Percentiles rank a stretch among this genome's conserved stretches.
phyloP scores from a whole-genome alignment of 1,139 yeast species.

The Lodderomyces oxycetoniae region DNA sequence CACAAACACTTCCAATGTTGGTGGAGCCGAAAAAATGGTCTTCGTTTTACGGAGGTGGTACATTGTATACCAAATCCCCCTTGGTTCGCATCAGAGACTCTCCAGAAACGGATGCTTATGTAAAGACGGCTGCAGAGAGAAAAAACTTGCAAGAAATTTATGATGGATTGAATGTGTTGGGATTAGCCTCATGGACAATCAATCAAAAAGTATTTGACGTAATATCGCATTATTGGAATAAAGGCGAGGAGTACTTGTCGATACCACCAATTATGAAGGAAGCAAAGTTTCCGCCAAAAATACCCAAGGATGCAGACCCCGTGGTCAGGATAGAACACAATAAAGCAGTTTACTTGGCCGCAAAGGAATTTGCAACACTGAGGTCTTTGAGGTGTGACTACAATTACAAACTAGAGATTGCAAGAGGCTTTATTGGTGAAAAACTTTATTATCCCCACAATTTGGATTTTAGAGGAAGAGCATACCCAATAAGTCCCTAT shows the following conservation, averaged over 20 bases:
- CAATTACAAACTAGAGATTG: slow-evolving; percentile 90
- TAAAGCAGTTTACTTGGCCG: slow-evolving; percentile 50
- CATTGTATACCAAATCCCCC: slow-evolving; percentile 55
- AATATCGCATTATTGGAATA: slow-evolving; percentile 79
- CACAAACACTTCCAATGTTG: slow-evolving; percentile 91
- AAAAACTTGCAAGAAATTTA: slow-evolving; percentile 63
- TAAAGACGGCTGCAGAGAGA: slow-evolving; percentile 75
- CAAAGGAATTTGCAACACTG: slow-evolving; percentile 58
- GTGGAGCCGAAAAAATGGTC: slow-evolving; percentile 88
- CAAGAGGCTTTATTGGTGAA: slow-evolving; percentile 87
- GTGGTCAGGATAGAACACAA: slow-evolving; percentile 64
- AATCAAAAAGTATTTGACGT: slow-evolving; percentile 67
- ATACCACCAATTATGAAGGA: slow-evolving; percentile 64
- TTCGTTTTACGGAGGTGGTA: slow-evolving; percentile 78
- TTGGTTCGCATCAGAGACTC: slow-evolving; percentile 79
- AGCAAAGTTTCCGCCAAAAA: slow-evolving; percentile 58
- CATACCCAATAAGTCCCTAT: slow-evolving; percentile 86
- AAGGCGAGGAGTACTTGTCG: slow-evolving; percentile 72
- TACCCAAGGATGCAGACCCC: slow-evolving; percentile 70
- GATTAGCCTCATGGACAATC: slow-evolving; percentile 89
- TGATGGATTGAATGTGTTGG: slow-evolving; percentile 82
- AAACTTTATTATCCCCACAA: slow-evolving; percentile 91
- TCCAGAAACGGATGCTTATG: slow-evolving; percentile 85
- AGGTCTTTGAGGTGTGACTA: slow-evolving; percentile 91
- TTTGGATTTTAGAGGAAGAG: slow-evolving; percentile 92